Evolutionary conservation across 2,329 filamentous ascomycete species (phyloP).

Genomic region (Exophiala sideris): DNA sequence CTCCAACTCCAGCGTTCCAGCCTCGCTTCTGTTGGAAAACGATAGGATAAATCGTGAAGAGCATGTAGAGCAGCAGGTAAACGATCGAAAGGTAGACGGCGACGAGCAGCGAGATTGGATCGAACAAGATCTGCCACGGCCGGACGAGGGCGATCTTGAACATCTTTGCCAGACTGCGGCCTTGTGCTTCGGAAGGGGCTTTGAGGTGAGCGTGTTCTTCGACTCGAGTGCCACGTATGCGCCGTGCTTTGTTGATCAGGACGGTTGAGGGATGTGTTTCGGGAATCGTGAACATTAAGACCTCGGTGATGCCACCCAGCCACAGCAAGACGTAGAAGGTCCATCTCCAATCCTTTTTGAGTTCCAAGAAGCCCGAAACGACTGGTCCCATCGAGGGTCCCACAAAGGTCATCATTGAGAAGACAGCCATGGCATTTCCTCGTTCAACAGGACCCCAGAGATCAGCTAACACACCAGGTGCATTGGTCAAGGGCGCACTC

Average conservation of each 20-base stretch:
- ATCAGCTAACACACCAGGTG: constrained; percentile 52
- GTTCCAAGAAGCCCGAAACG: constrained; percentile 55
- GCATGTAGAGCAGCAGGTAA: constrained; percentile 55
- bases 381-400: constrained; percentile 55
- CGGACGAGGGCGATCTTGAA: constrained; percentile 52
- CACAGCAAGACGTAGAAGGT: constrained; percentile 44
- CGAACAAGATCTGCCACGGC: constrained; percentile 48
- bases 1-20: constrained; percentile 47
- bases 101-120: constrained; percentile 51
- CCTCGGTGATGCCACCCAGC: constrained; percentile 35
- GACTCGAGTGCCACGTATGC: constrained; percentile 49
- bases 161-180: constrained; percentile 42
- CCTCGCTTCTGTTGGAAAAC: constrained; percentile 46
- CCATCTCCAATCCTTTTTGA: constrained; percentile 50
- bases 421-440: constrained; percentile 54
- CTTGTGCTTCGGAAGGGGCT: constrained; percentile 48
- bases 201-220: constrained; percentile 53
- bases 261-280: constrained; percentile 55
- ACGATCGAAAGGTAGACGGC: constrained; percentile 48
- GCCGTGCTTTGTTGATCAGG: constrained; percentile 52
- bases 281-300: constrained; percentile 56
- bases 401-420: constrained; percentile 53
- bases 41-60: constrained; percentile 57
- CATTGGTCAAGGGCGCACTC: constrained; percentile 43
- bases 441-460: constrained; percentile 53